A percentile compares a stretch with the other conserved stretches of the same genome.
Conservation (phyloP, 2,329 filamentous ascomycete species). For the Tolypocladium endophyticum region DNA sequence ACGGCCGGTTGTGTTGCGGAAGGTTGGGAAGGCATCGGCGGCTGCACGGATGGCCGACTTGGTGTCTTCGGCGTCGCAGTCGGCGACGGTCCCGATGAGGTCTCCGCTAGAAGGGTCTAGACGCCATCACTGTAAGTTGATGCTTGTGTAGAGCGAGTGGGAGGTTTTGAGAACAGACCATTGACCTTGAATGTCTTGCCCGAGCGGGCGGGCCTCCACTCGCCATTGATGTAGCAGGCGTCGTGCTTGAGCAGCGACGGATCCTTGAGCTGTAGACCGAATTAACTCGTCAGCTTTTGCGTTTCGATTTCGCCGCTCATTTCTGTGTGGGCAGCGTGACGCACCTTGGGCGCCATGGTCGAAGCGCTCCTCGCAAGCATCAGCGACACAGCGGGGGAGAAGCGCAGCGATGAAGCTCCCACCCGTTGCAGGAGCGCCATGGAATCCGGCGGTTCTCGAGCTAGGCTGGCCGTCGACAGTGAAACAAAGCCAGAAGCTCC, state of each 20-base stretch:
- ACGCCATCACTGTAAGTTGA: background rate
- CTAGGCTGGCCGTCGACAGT: background rate
- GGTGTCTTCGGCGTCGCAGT: conserved; percentile 71
- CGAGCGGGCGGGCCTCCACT: conserved; percentile 79
- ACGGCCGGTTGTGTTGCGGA: conserved; percentile 61
- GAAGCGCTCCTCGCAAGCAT: conserved; percentile 29
- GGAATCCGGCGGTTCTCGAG: background rate
- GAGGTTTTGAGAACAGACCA: conserved; percentile 32
- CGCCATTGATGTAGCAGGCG: conserved; percentile 77
- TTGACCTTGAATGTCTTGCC: conserved; percentile 86
- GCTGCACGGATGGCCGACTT: conserved; percentile 78
- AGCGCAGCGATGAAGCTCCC: conserved; percentile 18
- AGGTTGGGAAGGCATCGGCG: conserved; percentile 59
- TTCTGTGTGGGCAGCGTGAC: background rate
- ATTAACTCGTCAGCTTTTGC: background rate
- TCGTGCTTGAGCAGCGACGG: conserved; percentile 75
- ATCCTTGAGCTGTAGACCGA: conserved; percentile 53
- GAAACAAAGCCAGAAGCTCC: background rate
- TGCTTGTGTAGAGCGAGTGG: background rate
- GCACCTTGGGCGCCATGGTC: conserved; percentile 36
- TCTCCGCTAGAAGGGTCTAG: conserved; percentile 74
- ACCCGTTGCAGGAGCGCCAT: conserved; percentile 23
- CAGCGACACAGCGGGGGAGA: conserved; percentile 16
- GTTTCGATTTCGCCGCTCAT: background rate
- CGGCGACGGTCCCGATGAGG: conserved; percentile 72